phyloP scores from a whole-genome alignment of 2,329 filamentous ascomycete species.

The Phaeoacremonium minimum region DNA sequence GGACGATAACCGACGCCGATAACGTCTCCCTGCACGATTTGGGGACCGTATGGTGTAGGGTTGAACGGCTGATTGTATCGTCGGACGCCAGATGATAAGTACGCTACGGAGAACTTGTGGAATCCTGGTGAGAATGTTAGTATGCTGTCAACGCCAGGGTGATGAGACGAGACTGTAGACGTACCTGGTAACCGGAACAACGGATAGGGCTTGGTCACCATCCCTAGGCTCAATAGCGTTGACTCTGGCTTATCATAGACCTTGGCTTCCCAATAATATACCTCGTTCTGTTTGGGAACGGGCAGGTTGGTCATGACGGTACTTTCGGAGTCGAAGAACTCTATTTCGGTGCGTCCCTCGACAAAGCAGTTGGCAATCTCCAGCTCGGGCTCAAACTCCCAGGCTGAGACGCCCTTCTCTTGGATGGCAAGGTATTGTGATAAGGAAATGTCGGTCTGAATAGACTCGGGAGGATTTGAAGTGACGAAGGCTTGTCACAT shows the following conservation, averaged over 20 bases:
- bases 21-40: constrained; percentile 88
- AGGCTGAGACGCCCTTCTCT: constrained; percentile 98
- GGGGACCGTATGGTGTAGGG: constrained; percentile 74
- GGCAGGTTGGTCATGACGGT: constrained; percentile 96
- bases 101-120: constrained; percentile 90
- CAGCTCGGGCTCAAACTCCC: constrained; percentile 98
- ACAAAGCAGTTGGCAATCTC: constrained; percentile 99
- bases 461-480: constrained; percentile 89
- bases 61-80: constrained; percentile 91
- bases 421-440: constrained; percentile 98
- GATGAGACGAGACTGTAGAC: too few species aligned
- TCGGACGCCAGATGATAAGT: constrained; percentile 80
- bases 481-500: constrained; percentile 73
- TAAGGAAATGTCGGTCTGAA: constrained; percentile 93
- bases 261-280: constrained; percentile 99
- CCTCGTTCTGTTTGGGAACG: constrained; percentile 97
- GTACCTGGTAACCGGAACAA: constrained; percentile 88
- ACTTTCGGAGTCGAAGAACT: constrained; percentile 98
- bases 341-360: constrained; percentile 91
- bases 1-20: constrained; percentile 94
- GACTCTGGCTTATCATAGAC: constrained; percentile 94
- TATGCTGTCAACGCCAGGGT: too few species aligned
- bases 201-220: constrained; percentile 96
- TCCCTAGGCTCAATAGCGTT: constrained; percentile 83
- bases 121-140: constrained; percentile 61